phyloP scores from a whole-genome alignment of 768 basidiomycete genomes.

The Trametes punicea region DNA sequence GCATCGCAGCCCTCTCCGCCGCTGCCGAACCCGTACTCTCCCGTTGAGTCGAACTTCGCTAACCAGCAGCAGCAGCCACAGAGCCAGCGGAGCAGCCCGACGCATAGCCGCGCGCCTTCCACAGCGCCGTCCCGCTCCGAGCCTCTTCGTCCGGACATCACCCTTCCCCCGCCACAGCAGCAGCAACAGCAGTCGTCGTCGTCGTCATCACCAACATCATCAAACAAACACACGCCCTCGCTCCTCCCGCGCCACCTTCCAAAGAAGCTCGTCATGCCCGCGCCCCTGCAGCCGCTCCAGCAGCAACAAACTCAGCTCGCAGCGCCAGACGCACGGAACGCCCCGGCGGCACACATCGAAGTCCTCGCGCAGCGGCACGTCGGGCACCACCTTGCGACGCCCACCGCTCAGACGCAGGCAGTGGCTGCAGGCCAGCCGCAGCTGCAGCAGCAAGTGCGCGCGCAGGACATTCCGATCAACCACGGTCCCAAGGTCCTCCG shows the following conservation, averaged over 20 bases:
- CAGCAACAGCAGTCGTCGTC: neutral
- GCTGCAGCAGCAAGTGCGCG: slow-evolving; percentile 6
- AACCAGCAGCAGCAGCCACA: neutral
- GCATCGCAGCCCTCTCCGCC: slow-evolving; percentile 5
- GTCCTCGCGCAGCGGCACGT: slow-evolving; percentile 16
- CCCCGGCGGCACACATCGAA: slow-evolving; percentile 10
- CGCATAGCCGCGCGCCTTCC: neutral
- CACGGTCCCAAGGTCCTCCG: slow-evolving; percentile 26
- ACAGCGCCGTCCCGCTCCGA: neutral
- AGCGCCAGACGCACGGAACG: neutral
- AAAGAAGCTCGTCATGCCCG: slow-evolving; percentile 70
- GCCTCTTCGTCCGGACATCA: slow-evolving; percentile 16
- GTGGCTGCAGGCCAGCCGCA: neutral
- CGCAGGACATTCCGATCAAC: slow-evolving; percentile 27
- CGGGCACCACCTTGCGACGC: neutral
- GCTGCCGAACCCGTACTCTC: slow-evolving; percentile 12
- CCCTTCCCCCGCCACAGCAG: slow-evolving; percentile 13
- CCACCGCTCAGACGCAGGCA: neutral
- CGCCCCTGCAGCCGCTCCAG: slow-evolving; percentile 48
- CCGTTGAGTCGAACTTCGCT: neutral
- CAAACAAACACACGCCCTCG: neutral
- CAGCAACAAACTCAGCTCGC: slow-evolving; percentile 2
- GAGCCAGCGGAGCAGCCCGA: neutral
- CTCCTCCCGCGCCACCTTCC: slow-evolving; percentile 44
- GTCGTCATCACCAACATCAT: neutral